phyloP scores from a whole-genome alignment of 495 filamentous ascomycete species.

The Penicillium atrosanguineum region DNA sequence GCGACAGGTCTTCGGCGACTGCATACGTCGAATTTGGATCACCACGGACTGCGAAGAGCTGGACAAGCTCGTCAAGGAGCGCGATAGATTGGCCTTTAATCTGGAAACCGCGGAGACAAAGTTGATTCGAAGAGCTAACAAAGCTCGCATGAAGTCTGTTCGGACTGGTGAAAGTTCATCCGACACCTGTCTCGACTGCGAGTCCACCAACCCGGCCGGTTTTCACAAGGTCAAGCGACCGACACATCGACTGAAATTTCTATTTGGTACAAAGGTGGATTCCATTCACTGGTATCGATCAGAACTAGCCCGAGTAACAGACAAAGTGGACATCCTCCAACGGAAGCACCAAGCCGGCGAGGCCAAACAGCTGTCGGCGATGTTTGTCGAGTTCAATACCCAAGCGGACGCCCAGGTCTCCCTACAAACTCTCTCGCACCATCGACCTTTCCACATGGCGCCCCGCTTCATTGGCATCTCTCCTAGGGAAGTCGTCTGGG shows the following conservation, averaged over 20 bases:
- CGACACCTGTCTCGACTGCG: slow-evolving; percentile 36
- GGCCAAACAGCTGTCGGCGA: slow-evolving; percentile 56
- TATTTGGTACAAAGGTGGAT: slow-evolving; percentile 69
- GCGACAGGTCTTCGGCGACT: slow-evolving; percentile 59
- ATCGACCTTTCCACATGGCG: slow-evolving; percentile 82
- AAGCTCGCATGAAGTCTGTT: slow-evolving; percentile 44
- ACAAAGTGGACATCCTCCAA: slow-evolving; percentile 66
- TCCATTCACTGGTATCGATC: slow-evolving; percentile 82
- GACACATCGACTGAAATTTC: slow-evolving; percentile 49
- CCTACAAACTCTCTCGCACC: slow-evolving; percentile 75
- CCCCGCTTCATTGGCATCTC: slow-evolving; percentile 77
- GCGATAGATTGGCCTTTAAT: slow-evolving; percentile 57
- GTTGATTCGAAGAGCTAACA: slow-evolving; percentile 61
- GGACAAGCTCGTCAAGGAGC: slow-evolving; percentile 54
- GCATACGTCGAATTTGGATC: slow-evolving; percentile 61
- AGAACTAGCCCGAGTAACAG: slow-evolving; percentile 66
- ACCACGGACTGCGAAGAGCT: slow-evolving; percentile 55
- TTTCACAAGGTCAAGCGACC: slow-evolving; percentile 50
- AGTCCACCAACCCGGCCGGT: slow-evolving; percentile 45
- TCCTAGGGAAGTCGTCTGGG: slow-evolving; percentile 81
- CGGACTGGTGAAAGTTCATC: slow-evolving; percentile 25
- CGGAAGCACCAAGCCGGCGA: slow-evolving; percentile 46
- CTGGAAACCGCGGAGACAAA: slow-evolving; percentile 66
- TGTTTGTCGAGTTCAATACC: slow-evolving; percentile 82
- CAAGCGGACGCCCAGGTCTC: slow-evolving; percentile 80